Conservation (phyloP, 345 rosid species). For the Euphorbia tirucalli region DNA sequence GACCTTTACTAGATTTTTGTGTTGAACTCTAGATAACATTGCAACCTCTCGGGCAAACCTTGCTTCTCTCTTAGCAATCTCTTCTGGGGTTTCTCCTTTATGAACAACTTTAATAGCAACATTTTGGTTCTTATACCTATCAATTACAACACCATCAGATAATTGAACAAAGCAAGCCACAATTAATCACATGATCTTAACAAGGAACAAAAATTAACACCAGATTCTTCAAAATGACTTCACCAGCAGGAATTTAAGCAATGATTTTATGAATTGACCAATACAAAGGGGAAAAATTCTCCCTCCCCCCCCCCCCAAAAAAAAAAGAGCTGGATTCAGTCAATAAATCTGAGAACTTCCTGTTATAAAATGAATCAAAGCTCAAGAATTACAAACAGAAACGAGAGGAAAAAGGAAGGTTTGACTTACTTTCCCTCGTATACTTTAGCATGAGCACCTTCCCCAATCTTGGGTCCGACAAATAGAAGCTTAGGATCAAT, state of each 20-base stretch:
- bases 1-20: slow-evolving; percentile 92
- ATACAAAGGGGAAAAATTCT: background rate
- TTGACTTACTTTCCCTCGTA: slow-evolving; percentile 95
- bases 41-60: slow-evolving; percentile 86
- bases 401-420: slow-evolving; percentile 13
- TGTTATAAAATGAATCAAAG: slow-evolving; percentile 12
- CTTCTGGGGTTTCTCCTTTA: slow-evolving; percentile 80
- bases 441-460: slow-evolving; percentile 98
- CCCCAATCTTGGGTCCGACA: slow-evolving; percentile 98
- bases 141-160: slow-evolving; percentile 15
- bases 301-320: too few relatives aligned
- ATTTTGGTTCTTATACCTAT: slow-evolving; percentile 71
- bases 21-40: slow-evolving; percentile 89
- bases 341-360: background rate
- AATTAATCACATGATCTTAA: slow-evolving; percentile 11
- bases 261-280: background rate
- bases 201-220: too few relatives aligned
- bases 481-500: slow-evolving; percentile 86
- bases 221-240: slow-evolving; percentile 2
- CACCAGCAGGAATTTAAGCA: background rate
- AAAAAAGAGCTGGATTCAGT: slow-evolving; percentile 1
- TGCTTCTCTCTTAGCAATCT: slow-evolving; percentile 68
- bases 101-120: slow-evolving; percentile 85
- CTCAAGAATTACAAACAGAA: slow-evolving; percentile 4
- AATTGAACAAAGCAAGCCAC: too few relatives aligned